Conservation (phyloP, 1,284 basidiomycete species). For the Sutorius eximius region DNA sequence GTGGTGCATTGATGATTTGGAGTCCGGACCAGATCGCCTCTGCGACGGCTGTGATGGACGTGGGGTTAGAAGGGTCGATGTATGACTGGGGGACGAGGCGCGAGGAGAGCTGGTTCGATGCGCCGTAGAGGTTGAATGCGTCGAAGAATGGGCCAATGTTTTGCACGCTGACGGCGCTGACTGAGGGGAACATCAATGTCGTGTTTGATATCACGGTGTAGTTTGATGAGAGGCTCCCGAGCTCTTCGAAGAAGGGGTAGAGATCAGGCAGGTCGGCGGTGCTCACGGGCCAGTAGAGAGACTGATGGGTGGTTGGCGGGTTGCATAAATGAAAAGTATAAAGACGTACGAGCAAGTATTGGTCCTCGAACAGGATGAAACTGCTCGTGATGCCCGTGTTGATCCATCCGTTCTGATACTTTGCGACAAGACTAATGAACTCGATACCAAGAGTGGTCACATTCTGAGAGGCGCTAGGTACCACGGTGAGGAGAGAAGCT, state of each 20-base stretch:
- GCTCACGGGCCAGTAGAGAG: slow-evolving; percentile 8
- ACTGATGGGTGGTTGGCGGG: not conserved
- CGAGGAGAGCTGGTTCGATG: slow-evolving; percentile 8
- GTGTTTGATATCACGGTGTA: slow-evolving; percentile 11
- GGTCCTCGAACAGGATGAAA: not conserved
- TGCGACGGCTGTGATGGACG: slow-evolving; percentile 12
- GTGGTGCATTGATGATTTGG: slow-evolving; percentile 1
- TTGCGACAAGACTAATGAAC: slow-evolving; percentile 17
- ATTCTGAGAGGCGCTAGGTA: slow-evolving; percentile 11
- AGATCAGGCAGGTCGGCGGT: not conserved
- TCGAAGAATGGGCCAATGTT: slow-evolving; percentile 11
- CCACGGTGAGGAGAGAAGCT: slow-evolving; percentile 11
- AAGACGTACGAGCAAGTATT: slow-evolving; percentile 15
- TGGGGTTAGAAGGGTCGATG: slow-evolving; percentile 4
- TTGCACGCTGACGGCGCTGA: slow-evolving; percentile 1
- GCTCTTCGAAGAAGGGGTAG: slow-evolving; percentile 18
- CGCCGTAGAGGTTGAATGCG: not conserved
- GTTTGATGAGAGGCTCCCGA: slow-evolving; percentile 5
- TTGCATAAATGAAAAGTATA: not conserved
- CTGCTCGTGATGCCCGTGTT: slow-evolving; percentile 3
- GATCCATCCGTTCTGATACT: slow-evolving; percentile 15
- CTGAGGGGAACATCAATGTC: slow-evolving; percentile 9
- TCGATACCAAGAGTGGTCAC: slow-evolving; percentile 11
- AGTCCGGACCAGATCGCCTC: slow-evolving; percentile 20
- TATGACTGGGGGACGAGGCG: slow-evolving; percentile 14